phyloP scores from a whole-genome alignment of 768 basidiomycete genomes.

The Chalciporus sphaerocephalus region DNA sequence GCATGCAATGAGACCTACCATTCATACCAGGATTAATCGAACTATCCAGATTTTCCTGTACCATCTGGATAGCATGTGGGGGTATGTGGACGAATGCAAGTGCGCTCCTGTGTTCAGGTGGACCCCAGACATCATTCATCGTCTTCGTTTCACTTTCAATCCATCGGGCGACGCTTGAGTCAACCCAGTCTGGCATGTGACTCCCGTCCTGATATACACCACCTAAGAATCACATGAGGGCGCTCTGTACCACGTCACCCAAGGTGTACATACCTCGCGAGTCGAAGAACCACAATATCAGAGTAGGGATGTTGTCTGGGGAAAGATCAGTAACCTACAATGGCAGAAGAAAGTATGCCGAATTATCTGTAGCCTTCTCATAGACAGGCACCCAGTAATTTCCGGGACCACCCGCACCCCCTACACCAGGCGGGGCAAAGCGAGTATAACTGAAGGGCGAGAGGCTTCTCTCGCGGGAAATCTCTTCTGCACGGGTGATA shows the following conservation, averaged over 20 bases:
- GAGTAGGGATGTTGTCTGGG: constrained; percentile 41
- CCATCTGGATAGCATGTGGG: constrained; percentile 38
- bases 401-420: constrained; percentile 58
- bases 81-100: constrained; percentile 76
- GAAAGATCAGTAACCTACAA: not conserved
- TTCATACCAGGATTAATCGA: constrained; percentile 41
- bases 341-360: not conserved
- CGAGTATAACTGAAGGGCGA: constrained; percentile 62
- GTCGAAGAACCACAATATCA: constrained; percentile 75
- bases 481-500: constrained; percentile 66
- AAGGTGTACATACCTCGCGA: constrained; percentile 47
- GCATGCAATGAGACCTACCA: constrained; percentile 23
- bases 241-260: not conserved
- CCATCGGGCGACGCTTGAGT: constrained; percentile 58
- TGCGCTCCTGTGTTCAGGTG: constrained; percentile 46
- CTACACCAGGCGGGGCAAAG: constrained; percentile 53
- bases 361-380: constrained; percentile 30
- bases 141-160: constrained; percentile 45
- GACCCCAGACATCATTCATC: constrained; percentile 61
- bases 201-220: constrained; percentile 46
- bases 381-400: constrained; percentile 79
- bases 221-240: constrained; percentile 31
- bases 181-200: constrained; percentile 64
- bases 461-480: constrained; percentile 53
- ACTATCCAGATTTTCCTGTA: constrained; percentile 35